Evolutionary conservation across 306 rosid genomes (phyloP), one percentile per base, ranked within the genome.

Genomic region (Quercus ilex): DNA sequence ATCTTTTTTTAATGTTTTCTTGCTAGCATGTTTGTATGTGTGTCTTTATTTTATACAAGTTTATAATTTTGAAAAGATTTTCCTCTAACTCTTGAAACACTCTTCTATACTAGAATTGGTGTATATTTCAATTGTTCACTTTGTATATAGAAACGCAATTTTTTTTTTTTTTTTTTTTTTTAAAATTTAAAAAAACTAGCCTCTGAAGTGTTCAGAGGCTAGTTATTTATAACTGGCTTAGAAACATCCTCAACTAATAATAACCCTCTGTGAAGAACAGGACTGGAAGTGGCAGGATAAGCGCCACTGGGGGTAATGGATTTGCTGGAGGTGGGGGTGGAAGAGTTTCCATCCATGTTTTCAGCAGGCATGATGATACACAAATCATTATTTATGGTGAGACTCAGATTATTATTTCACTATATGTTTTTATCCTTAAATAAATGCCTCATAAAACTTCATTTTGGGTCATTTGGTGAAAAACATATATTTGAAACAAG

Each of bases 261-360:
- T 69, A 59, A 80, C 53, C 78, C 80, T 74, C 78, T 88, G 82
- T 88, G 77, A 84, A 81, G 80, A 78, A 87, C 93, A 95, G 99
- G 97, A 92, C 91, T 70, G 99, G 99, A 89, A 86, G 84, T 83
- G 98, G 98, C 79, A 89, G 77, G 74, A 75, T 92, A 84, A 90
- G 96, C 85, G 95, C 97, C 25, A 81, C 83, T 11, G 99, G 99
- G 71, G 99, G 98, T 76, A 78, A 83, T 76, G 99, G 99, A 68
- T 95, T 92, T 83, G 98, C 97, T 74, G 98, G 98, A 9, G 98
- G 99, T 59, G 99, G 99, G 71, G 99, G 99, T 71, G 99, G 99
- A 84, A 89, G 99, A 84, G 73, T 95, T 77, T 92, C 99, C 60
- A 82, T 92, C 71, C 58, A 87, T 52, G 97, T 86, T 83, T 90